A percentile compares a stretch with the other conserved stretches of the same genome.
Evolutionary conservation across 441 rosid species (phyloP).

Genomic region (Erodium texanum): DNA sequence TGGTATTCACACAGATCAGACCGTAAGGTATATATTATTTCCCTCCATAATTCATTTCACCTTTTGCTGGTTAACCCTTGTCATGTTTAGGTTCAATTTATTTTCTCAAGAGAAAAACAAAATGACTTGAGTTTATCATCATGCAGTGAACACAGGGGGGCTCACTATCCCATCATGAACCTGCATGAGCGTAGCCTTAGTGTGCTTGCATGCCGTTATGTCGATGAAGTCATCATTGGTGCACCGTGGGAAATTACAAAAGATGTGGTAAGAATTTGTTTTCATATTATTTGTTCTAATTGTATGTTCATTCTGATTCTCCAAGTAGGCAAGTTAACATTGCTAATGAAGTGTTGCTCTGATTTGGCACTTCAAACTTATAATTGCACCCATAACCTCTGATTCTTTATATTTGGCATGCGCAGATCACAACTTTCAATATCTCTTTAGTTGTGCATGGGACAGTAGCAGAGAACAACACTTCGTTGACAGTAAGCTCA

Average conservation of each 20-base stretch:
- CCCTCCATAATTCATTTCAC: not conserved
- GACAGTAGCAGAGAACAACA: constrained; percentile 59
- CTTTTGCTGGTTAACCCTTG: not conserved
- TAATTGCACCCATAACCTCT: no score
- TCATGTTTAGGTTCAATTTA: not conserved
- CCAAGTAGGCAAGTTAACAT: not conserved
- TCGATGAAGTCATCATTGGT: constrained; percentile 94
- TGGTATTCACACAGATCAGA: constrained; percentile 75
- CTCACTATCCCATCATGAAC: constrained; percentile 73
- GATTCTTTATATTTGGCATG: not conserved
- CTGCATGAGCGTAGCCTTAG: constrained; percentile 88
- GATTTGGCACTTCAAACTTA: not conserved
- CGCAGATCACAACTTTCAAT: constrained; percentile 82
- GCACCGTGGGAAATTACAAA: constrained; percentile 91
- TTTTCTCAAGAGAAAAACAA: not conserved
- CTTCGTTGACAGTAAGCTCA: constrained; percentile 32
- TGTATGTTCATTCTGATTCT: not conserved
- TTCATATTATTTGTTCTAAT: not conserved
- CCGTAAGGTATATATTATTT: constrained; percentile 50
- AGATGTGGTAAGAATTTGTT: constrained; percentile 57
- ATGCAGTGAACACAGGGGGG: constrained; percentile 71
- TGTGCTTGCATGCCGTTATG: constrained; percentile 86
- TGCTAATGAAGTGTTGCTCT: not conserved
- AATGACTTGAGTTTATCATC: constrained; percentile 6
- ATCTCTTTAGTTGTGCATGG: constrained; percentile 82